A percentile compares a stretch with the other conserved stretches of the same genome.
Evolutionary conservation across 495 filamentous ascomycete species (phyloP).

Genomic region (Podospora appendiculata): DNA sequence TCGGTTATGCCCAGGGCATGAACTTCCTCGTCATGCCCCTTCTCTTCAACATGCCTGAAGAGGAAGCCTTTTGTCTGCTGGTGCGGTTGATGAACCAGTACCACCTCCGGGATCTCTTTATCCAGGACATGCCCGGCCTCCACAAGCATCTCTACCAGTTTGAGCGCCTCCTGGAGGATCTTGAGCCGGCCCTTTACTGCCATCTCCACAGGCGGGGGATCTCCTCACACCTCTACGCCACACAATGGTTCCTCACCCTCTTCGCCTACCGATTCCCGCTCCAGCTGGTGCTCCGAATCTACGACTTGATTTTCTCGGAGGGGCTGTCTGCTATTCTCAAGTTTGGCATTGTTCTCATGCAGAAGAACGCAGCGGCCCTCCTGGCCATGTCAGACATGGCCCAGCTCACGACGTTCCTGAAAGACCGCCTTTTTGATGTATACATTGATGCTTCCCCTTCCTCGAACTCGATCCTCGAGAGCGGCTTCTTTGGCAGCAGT

Average conservation of each 20-base stretch:
- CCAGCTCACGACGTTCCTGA: constrained; percentile 76
- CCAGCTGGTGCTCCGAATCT: constrained; percentile 91
- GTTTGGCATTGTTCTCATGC: constrained; percentile 92
- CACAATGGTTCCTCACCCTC: constrained; percentile 98
- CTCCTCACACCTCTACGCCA: constrained; percentile 87
- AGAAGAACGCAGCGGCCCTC: constrained; percentile 75
- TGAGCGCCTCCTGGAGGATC: constrained; percentile 87
- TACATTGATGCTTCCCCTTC: constrained; percentile 93
- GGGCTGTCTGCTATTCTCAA: constrained; percentile 87
- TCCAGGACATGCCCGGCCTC: constrained; percentile 92
- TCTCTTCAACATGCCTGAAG: constrained; percentile 96
- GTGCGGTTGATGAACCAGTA: constrained; percentile 97
- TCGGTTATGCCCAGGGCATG: constrained; percentile 98
- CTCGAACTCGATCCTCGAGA: constrained; percentile 80
- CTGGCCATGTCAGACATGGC: constrained; percentile 87
- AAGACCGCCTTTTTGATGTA: constrained; percentile 89
- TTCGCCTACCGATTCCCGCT: constrained; percentile 98
- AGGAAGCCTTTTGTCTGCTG: constrained; percentile 90
- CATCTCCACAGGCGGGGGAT: constrained; percentile 86
- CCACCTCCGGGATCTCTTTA: constrained; percentile 84
- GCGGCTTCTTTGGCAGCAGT: constrained; percentile 92
- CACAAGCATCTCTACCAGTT: constrained; percentile 93
- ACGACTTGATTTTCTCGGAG: constrained; percentile 93
- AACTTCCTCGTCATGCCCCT: constrained; percentile 98
- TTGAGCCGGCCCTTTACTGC: constrained; percentile 90